These are phyloP conservation scores for Bimuria novae-zelandiae DNA, from an alignment of 2,329 filamentous ascomycete genomes.

Conservation along the genomic window DNA sequence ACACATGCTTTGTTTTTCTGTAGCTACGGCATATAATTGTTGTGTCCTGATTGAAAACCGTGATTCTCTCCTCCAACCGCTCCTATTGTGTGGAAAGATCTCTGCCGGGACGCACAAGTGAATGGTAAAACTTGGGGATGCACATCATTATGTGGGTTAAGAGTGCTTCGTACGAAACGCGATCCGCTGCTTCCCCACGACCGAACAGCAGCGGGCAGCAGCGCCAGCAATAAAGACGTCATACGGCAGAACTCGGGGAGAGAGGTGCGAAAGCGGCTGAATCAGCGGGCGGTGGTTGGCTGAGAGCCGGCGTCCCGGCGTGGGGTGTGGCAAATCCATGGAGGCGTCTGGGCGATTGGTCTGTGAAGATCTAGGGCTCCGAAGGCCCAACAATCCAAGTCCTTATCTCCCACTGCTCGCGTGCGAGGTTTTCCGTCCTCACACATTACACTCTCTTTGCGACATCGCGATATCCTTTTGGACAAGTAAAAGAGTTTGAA, in stretches of 20 bases:
- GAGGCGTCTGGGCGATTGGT: constrained; percentile 1
- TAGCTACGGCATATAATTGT: too few relatives aligned
- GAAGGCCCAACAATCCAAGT: neutral
- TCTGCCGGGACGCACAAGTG: too few relatives aligned
- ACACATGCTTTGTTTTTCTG: too few relatives aligned
- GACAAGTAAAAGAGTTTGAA: too few relatives aligned
- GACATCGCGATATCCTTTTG: too few relatives aligned
- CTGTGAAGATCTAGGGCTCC: constrained; percentile 2
- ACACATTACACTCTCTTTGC: constrained; percentile 10
- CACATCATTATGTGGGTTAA: too few relatives aligned
- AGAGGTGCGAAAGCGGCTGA: constrained; percentile 11
- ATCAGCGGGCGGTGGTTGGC: constrained; percentile 15
- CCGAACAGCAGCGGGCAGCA: neutral
- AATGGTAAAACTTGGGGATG: too few relatives aligned
- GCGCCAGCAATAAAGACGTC: constrained; percentile 18
- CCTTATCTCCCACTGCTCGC: constrained; percentile 14
- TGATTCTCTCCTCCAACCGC: too few relatives aligned
- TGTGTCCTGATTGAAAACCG: too few relatives aligned
- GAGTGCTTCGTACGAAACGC: too few relatives aligned
- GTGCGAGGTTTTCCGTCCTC: constrained; percentile 3
- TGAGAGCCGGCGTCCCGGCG: too few relatives aligned
- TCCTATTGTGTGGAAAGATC: too few relatives aligned
- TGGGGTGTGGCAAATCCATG: constrained; percentile 13
- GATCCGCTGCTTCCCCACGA: constrained; percentile 1
- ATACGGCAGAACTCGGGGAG: constrained; percentile 27